Evolutionary conservation across 345 rosid species (phyloP).

Genomic region (Lepidium sativum): DNA sequence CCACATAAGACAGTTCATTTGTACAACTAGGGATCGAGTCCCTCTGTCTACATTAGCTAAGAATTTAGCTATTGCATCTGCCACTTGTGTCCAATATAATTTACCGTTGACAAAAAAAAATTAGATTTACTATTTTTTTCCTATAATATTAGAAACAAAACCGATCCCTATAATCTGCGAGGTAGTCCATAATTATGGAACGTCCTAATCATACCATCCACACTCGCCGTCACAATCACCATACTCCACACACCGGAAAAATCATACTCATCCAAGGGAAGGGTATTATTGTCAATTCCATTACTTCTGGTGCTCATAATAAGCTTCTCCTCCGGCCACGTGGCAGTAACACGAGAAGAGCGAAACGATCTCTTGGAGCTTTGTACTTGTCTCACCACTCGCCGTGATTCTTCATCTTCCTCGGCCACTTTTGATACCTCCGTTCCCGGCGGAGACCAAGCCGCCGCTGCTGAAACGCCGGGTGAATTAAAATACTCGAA

Average conservation of each 20-base stretch:
- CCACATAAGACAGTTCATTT: too few species aligned
- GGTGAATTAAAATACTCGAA: conserved; percentile 64
- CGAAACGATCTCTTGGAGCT: conserved; percentile 53
- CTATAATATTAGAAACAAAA: background rate
- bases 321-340: conserved; percentile 96
- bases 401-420: background rate
- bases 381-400: conserved; percentile 32
- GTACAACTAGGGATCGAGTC: too few species aligned
- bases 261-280: background rate
- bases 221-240: conserved; percentile 66
- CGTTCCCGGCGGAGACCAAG: conserved; percentile 31
- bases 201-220: conserved; percentile 61
- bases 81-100: too few species aligned
- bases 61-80: too few species aligned
- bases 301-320: conserved; percentile 7
- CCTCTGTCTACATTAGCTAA: too few species aligned
- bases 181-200: conserved; percentile 68
- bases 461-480: conserved; percentile 55
- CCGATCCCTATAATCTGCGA: conserved; percentile 7
- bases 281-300: background rate
- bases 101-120: too few species aligned
- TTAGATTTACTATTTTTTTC: too few species aligned
- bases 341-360: conserved; percentile 46
- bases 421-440: background rate
- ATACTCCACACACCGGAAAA: conserved; percentile 59